A percentile compares a stretch with the other conserved stretches of the same genome.
phyloP scores from a whole-genome alignment of 2,329 filamentous ascomycete species.

The Phoma sp. region DNA sequence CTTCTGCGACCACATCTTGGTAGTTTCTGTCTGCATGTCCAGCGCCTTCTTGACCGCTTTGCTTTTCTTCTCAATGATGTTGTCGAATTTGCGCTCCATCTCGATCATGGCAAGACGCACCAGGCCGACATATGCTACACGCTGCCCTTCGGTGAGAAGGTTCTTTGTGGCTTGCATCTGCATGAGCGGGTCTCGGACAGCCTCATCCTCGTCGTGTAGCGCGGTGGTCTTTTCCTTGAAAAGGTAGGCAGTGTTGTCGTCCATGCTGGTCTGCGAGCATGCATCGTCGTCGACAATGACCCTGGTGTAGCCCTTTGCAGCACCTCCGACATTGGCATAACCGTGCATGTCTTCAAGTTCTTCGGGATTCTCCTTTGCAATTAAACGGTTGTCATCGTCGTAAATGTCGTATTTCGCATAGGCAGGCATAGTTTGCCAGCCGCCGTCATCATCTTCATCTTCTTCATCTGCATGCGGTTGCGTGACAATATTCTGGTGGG shows the following conservation, averaged over 20 bases:
- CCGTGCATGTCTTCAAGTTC: constrained; percentile 71
- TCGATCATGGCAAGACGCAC: constrained; percentile 79
- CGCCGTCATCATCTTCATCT: constrained; percentile 67
- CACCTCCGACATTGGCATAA: constrained; percentile 81
- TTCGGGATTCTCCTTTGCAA: constrained; percentile 79
- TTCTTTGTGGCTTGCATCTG: constrained; percentile 97
- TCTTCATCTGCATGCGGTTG: constrained; percentile 55
- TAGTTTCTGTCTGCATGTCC: constrained; percentile 72
- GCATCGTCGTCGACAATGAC: constrained; percentile 96
- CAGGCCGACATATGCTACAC: constrained; percentile 93
- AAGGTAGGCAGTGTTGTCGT: constrained; percentile 94
- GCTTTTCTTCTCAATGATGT: constrained; percentile 59
- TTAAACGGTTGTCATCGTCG: constrained; percentile 86
- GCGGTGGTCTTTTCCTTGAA: constrained; percentile 77
- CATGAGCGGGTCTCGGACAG: constrained; percentile 76
- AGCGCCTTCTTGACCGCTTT: constrained; percentile 75
- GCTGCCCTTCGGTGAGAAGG: constrained; percentile 90
- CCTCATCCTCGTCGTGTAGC: constrained; percentile 73
- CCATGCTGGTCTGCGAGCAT: constrained; percentile 91
- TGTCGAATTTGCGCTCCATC: constrained; percentile 73
- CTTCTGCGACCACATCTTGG: constrained; percentile 96
- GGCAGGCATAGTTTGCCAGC: constrained; percentile 97
- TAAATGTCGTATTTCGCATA: constrained; percentile 94
- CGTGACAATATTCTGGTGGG: constrained; percentile 77
- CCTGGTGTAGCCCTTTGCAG: constrained; percentile 92